These are phyloP conservation scores for Ogataea salicorniae DNA, from an alignment of 805 yeast species.

Conservation along the genomic window DNA sequence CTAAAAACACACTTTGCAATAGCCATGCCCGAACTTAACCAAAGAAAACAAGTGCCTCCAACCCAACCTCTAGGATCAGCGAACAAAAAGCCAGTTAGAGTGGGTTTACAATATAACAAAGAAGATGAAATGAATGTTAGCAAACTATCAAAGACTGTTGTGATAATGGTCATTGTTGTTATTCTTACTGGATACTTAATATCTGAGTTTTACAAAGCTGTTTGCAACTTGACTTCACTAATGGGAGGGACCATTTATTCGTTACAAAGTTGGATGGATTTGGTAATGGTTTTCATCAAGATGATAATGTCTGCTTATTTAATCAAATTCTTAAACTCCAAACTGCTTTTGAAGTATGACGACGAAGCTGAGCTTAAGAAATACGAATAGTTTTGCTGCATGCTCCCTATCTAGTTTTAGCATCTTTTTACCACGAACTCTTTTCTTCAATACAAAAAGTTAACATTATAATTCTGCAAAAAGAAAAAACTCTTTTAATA, in stretches of 20 bases:
- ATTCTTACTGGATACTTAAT: neutral
- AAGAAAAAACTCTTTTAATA: too few relatives aligned
- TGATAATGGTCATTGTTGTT: neutral
- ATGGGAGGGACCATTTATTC: neutral
- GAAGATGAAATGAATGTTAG: conserved; percentile 18
- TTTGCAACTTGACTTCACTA: conserved; percentile 1
- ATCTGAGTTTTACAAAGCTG: conserved; percentile 1
- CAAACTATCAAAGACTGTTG: conserved; percentile 16
- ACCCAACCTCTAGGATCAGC: neutral
- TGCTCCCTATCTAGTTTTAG: neutral
- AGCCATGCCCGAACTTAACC: neutral
- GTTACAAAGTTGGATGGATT: conserved; percentile 8
- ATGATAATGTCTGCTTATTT: conserved; percentile 11
- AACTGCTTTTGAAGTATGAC: conserved; percentile 16
- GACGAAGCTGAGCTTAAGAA: conserved; percentile 27
- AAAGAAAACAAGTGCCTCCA: neutral
- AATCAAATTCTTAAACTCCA: conserved; percentile 17
- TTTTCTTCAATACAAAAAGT: neutral
- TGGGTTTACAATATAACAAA: conserved; percentile 13
- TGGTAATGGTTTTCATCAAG: conserved; percentile 14
- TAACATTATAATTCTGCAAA: too few relatives aligned
- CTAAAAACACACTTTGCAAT: too few relatives aligned
- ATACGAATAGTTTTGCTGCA: conserved; percentile 13
- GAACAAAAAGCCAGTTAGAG: neutral
- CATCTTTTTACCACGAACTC: neutral